Base-by-base conservation (phyloP, 164 flowering plant species). In the Buxus sempervirens region DNA sequence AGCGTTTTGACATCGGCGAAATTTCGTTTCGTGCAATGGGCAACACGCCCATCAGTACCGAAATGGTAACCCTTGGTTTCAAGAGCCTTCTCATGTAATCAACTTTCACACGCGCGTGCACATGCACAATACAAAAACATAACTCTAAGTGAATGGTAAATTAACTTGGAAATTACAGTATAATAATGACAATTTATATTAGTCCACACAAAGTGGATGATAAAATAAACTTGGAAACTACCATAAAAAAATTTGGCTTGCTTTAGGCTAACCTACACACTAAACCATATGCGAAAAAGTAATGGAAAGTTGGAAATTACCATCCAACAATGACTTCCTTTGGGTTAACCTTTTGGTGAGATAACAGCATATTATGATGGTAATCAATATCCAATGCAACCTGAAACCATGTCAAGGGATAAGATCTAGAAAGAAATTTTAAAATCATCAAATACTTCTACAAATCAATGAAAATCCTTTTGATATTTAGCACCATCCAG, bases 251-350 rank as follows among this genome's bases (percentile, higher is more conserved):
- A 32, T 32, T n/a, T n/a, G 38, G 7, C 38, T 32, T 32, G 7
- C 58, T 24, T 24, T 10, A 14, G 23, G 6, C 12, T 55, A n/a
- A n/a, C 58, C 2, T n/a, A 18, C 25, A 59, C 24, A 54, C 20
- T 18, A 18, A 41, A 42, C 38, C 25, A 32, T 27, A 28, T 23
- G 20, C 23, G 42, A 16, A 55, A 54, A 26, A 41, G 10, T 5
- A 55, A 54, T 5, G 48, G 19, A 62, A 41, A 3, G 2, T 51
- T 13, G 27, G 55, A 67, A 69, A 54, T 73, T 92, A 95, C 99
- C 99, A 96, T 86, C 99, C 99, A 60, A 96, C 99, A 76, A 96
- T 88, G 59, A 86, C 92, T 82, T 96, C 98, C 78, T 93, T 88
- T 0, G 98, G 99, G 68, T 96, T 96, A 77, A 96, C 99, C 71